phyloP scores from a whole-genome alignment of 2,329 filamentous ascomycete genomes.

The Zymoseptoria passerinii region DNA sequence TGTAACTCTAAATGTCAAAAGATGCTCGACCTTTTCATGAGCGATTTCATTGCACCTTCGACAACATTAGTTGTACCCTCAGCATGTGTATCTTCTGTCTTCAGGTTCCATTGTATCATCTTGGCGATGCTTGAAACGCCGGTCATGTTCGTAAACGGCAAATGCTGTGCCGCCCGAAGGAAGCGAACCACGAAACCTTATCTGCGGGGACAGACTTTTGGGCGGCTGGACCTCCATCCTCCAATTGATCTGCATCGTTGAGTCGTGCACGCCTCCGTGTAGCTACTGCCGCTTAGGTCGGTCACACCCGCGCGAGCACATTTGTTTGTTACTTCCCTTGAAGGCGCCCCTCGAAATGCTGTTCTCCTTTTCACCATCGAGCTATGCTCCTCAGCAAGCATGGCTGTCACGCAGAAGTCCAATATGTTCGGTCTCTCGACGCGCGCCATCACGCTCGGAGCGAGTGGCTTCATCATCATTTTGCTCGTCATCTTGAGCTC shows the following conservation, averaged over 20 bases:
- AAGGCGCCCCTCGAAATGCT: neutral
- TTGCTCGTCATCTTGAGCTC: neutral
- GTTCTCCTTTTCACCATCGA: neutral
- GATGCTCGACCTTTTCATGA: too few relatives aligned
- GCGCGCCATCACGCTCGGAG: neutral
- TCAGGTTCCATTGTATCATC: neutral
- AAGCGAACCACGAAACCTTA: neutral
- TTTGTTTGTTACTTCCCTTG: neutral
- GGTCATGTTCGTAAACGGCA: neutral
- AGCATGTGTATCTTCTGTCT: neutral
- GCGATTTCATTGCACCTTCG: too few relatives aligned
- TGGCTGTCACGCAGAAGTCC: neutral
- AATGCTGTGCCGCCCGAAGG: neutral
- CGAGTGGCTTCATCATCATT: neutral
- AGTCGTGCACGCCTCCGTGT: neutral
- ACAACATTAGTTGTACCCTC: neutral
- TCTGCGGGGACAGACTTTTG: neutral
- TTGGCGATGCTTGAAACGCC: neutral
- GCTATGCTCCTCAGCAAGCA: neutral
- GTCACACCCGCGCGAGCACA: neutral
- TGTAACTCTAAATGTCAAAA: neutral
- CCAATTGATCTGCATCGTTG: neutral
- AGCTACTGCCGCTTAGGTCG: neutral
- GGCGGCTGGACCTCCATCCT: neutral
- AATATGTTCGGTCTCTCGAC: neutral